Conservation (phyloP, 306 rosid species). For the Vicia sativa region DNA sequence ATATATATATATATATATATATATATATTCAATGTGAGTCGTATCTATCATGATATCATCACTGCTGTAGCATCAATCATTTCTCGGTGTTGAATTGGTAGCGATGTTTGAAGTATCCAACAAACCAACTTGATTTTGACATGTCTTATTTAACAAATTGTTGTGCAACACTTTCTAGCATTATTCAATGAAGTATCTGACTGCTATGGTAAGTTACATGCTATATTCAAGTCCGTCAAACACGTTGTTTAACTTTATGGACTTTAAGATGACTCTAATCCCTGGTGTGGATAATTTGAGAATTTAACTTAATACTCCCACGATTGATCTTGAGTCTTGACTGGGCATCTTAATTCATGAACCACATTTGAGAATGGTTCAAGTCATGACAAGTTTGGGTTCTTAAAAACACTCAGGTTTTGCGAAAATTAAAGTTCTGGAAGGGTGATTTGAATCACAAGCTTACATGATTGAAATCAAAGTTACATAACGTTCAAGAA, state of each 20-base stretch:
- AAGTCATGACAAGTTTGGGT: no score
- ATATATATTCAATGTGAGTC: no score
- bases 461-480: no score
- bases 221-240: neutral
- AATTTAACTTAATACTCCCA: no score
- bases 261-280: neutral
- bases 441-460: no score
- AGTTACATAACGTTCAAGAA: no score
- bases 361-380: no score
- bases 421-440: no score
- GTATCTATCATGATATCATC: neutral
- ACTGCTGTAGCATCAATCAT: neutral
- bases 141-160: neutral
- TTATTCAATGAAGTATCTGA: neutral
- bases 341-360: no score
- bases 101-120: constrained; percentile 34
- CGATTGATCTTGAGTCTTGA: no score
- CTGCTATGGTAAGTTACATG: neutral
- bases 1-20: neutral
- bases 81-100: constrained; percentile 31
- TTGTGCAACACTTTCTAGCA: neutral
- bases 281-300: no score
- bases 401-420: no score
- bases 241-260: neutral
- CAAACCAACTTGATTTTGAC: constrained; percentile 38